Percentiles rank a stretch among this genome's conserved stretches.
Conservation (phyloP, 148 eudicot genomes). For the Nepenthes mirabilis region DNA sequence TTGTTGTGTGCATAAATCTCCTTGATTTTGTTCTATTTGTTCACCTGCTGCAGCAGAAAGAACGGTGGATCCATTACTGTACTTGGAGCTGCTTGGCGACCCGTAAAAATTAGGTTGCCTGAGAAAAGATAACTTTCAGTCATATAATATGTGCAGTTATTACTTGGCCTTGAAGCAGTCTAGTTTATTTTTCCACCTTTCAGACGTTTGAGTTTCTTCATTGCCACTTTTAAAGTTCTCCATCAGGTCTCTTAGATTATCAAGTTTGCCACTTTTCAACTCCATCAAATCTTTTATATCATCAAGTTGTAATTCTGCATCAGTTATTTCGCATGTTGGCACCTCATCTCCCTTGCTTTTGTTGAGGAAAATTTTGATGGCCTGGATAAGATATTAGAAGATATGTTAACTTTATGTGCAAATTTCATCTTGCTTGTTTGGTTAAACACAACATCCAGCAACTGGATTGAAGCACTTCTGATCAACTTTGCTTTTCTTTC, state of each 20-base stretch:
- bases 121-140: conserved; percentile 1
- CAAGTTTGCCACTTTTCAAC: conserved; percentile 35
- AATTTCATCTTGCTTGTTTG: no score
- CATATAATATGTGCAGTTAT: neutral
- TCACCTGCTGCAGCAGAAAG: conserved; percentile 33
- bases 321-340: conserved; percentile 18
- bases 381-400: conserved; percentile 23
- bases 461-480: neutral
- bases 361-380: conserved; percentile 50
- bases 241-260: conserved; percentile 40
- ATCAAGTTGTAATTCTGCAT: conserved; percentile 45
- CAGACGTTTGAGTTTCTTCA: conserved; percentile 35
- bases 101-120: conserved; percentile 57
- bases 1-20: conserved; percentile 31
- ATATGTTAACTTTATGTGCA: no score
- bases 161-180: neutral
- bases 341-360: conserved; percentile 48
- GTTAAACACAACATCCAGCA: neutral
- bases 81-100: conserved; percentile 74
- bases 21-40: conserved; percentile 34
- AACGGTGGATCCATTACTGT: conserved; percentile 61
- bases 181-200: conserved; percentile 37
- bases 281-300: conserved; percentile 48
- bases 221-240: conserved; percentile 42
- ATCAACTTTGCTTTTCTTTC: no score